Evolutionary conservation across 2,329 filamentous ascomycete genomes (phyloP).

Genomic region (Basipetospora chlamydospora): DNA sequence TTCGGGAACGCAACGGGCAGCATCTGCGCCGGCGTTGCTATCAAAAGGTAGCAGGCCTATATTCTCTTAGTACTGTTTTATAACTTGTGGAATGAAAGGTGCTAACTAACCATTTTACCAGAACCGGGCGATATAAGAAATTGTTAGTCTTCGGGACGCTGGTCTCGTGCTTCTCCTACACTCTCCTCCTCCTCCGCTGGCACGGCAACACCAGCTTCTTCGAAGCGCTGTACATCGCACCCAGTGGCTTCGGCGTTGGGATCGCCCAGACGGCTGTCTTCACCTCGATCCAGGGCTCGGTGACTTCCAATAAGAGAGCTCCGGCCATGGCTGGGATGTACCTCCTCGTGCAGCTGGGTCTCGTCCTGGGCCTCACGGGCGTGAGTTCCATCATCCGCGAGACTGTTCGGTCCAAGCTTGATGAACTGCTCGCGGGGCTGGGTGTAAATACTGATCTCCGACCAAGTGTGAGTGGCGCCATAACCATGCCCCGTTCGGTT

Average conservation of each 20-base stretch:
- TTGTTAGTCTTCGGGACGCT: slow-evolving; percentile 36
- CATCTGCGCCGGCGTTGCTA: slow-evolving; percentile 41
- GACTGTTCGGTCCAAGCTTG: slow-evolving; percentile 10
- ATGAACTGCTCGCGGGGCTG: slow-evolving; percentile 7
- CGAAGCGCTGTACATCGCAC: slow-evolving; percentile 46
- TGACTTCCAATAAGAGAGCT: slow-evolving; percentile 21
- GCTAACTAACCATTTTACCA: slow-evolving; percentile 11
- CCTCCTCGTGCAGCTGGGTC: slow-evolving; percentile 20
- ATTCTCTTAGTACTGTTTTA: no score
- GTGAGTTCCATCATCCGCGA: slow-evolving; percentile 20
- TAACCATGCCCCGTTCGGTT: no score
- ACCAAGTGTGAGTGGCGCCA: no score
- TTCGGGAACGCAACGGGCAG: slow-evolving; percentile 52
- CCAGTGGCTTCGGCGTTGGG: slow-evolving; percentile 26
- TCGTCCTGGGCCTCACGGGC: slow-evolving; percentile 23
- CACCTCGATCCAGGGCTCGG: slow-evolving; percentile 25
- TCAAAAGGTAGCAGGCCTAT: slow-evolving; percentile 35
- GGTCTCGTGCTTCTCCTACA: slow-evolving; percentile 33
- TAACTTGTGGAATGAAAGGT: no score
- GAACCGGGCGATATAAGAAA: slow-evolving; percentile 44
- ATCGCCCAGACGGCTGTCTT: slow-evolving; percentile 25
- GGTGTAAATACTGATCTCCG: slow-evolving; percentile 8
- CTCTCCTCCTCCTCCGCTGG: slow-evolving; percentile 41
- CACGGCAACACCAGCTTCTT: slow-evolving; percentile 38
- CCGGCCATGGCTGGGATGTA: slow-evolving; percentile 27